Conservation (phyloP, 345 rosid species). For the Acer campestre region DNA sequence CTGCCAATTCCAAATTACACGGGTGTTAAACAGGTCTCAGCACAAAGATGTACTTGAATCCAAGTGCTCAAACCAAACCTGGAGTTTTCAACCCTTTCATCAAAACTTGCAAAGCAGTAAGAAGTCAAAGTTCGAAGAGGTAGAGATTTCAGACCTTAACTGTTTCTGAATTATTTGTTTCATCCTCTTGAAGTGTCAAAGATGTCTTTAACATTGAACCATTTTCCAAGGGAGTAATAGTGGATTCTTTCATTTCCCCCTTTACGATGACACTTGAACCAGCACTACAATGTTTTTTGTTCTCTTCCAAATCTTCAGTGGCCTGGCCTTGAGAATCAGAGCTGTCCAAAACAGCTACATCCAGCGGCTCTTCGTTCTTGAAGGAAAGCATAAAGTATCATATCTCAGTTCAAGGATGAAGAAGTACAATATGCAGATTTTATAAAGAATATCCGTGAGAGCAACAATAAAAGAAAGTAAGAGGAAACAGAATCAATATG, state of each 20-base stretch:
- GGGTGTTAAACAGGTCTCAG: background rate
- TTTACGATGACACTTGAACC: conserved; percentile 24
- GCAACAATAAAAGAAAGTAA: no score
- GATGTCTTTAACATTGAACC: conserved; percentile 18
- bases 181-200: conserved; percentile 36
- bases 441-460: background rate
- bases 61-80: background rate
- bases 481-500: background rate
- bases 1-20: background rate
- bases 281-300: background rate
- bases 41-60: background rate
- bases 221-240: conserved; percentile 15
- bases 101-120: background rate
- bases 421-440: background rate
- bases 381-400: conserved; percentile 12
- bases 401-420: conserved; percentile 6
- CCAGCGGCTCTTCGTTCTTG: conserved; percentile 34
- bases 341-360: conserved; percentile 22
- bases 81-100: conserved; percentile 1
- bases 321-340: conserved; percentile 24
- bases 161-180: conserved; percentile 24
- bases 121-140: conserved; percentile 9
- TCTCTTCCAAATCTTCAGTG: no score
- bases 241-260: conserved; percentile 34
- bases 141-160: conserved; percentile 36